phyloP scores from a whole-genome alignment of 2,329 filamentous ascomycete species.

The Paramyrothecium roridum region DNA sequence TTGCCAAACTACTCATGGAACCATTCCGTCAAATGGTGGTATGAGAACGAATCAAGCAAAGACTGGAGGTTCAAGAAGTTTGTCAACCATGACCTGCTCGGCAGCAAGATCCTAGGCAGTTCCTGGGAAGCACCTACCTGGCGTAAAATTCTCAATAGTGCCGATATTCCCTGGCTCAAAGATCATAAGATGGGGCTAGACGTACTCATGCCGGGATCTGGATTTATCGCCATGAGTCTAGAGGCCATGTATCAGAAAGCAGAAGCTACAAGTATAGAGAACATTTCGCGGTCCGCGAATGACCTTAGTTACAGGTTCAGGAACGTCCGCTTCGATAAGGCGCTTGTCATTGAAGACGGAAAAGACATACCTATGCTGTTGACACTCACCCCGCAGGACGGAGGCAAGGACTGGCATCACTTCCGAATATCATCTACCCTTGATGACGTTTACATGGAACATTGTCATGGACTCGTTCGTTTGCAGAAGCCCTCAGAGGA shows the following conservation, averaged over 20 bases:
- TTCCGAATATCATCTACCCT: neutral
- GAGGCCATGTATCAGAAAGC: slow-evolving; percentile 30
- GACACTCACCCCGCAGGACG: neutral
- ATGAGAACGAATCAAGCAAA: too few species aligned
- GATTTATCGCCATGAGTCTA: slow-evolving; percentile 35
- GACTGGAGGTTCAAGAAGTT: too few species aligned
- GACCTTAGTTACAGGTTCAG: slow-evolving; percentile 4
- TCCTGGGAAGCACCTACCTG: too few species aligned
- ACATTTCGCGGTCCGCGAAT: neutral
- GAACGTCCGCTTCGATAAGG: slow-evolving; percentile 6
- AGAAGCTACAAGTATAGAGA: neutral
- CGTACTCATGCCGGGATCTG: slow-evolving; percentile 36
- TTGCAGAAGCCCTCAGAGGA: neutral
- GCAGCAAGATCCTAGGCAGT: too few species aligned
- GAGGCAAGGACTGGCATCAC: neutral
- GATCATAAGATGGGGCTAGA: slow-evolving; percentile 39
- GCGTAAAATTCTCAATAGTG: neutral
- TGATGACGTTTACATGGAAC: neutral
- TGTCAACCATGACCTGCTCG: too few species aligned
- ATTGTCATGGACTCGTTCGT: slow-evolving; percentile 2
- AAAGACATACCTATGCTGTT: neutral
- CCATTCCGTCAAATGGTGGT: too few species aligned
- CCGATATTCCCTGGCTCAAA: slow-evolving; percentile 36
- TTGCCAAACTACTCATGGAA: too few species aligned
- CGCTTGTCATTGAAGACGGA: slow-evolving; percentile 5